A percentile compares a stretch with the other conserved stretches of the same genome.
Evolutionary conservation across 2,329 filamentous ascomycete species (phyloP).

Genomic region (Penicillium oxalicum): DNA sequence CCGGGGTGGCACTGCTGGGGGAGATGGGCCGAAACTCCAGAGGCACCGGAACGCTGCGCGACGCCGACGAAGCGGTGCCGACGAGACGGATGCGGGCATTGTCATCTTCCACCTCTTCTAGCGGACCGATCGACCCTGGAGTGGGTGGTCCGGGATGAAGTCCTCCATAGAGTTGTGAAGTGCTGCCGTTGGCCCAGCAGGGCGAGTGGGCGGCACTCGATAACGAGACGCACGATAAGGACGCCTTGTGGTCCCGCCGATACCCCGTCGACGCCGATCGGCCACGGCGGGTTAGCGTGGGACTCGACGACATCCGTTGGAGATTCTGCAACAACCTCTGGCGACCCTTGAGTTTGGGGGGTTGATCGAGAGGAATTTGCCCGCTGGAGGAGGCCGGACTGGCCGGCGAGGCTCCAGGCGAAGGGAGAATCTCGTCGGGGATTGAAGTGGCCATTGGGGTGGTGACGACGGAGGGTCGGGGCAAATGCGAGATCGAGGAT

Average conservation of each 20-base stretch:
- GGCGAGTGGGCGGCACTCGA: constrained; percentile 49
- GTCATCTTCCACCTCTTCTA: constrained; percentile 47
- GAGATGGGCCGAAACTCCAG: constrained; percentile 51
- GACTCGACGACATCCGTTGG: constrained; percentile 75
- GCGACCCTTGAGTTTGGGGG: constrained; percentile 60
- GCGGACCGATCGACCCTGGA: constrained; percentile 39
- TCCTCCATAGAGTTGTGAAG: constrained; percentile 52
- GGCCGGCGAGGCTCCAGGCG: constrained; percentile 30
- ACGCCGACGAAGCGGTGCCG: constrained; percentile 40
- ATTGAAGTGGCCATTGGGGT: constrained; percentile 27
- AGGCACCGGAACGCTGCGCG: constrained; percentile 57
- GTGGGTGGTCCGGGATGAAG: constrained; percentile 54
- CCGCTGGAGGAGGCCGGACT: constrained; percentile 31
- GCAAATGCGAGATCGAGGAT: too few relatives aligned
- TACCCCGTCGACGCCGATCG: constrained; percentile 60
- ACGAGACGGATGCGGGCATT: constrained; percentile 52
- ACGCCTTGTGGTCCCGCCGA: constrained; percentile 56
- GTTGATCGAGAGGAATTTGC: constrained; percentile 36
- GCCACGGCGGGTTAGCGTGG: constrained; percentile 60
- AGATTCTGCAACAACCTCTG: constrained; percentile 66
- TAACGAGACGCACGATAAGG: constrained; percentile 60
- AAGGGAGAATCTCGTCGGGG: constrained; percentile 26
- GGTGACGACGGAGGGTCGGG: neutral
- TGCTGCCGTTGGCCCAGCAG: constrained; percentile 50
- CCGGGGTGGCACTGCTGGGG: constrained; percentile 9